These are phyloP conservation scores for Rhizophora apiculata DNA, from an alignment of 345 rosid genomes.

Conservation along the genomic window DNA sequence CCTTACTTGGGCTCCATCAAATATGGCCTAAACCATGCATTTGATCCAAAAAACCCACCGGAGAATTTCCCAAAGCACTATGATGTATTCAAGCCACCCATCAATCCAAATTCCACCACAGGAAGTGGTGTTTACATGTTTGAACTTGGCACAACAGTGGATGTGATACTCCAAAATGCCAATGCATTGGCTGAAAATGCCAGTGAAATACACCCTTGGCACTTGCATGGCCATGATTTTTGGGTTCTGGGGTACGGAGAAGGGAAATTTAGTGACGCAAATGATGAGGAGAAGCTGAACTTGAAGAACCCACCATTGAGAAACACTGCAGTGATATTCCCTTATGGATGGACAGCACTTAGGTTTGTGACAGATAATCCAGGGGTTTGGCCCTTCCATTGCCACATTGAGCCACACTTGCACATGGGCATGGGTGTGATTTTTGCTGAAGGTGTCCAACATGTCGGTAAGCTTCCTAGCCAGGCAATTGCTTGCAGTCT, in stretches of 20 bases:
- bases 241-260: conserved; percentile 84
- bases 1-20: conserved; percentile 79
- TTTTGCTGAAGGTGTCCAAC: conserved; percentile 56
- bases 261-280: conserved; percentile 41
- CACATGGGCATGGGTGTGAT: conserved; percentile 95
- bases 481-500: conserved; percentile 21
- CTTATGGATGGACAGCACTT: conserved; percentile 89
- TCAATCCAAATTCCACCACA: conserved; percentile 38
- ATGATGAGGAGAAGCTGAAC: conserved; percentile 42
- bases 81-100: conserved; percentile 49
- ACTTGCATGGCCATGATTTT: conserved; percentile 81
- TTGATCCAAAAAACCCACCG: conserved; percentile 44
- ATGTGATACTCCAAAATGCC: conserved; percentile 73
- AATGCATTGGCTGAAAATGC: conserved; percentile 34
- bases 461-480: conserved; percentile 41
- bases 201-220: conserved; percentile 89
- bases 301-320: conserved; percentile 63
- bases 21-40: conserved; percentile 36
- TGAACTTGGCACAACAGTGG: conserved; percentile 46
- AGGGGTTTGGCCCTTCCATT: conserved; percentile 90
- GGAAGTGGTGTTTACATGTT: conserved; percentile 59
- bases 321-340: conserved; percentile 64
- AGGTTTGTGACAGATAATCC: conserved; percentile 78
- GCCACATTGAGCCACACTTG: conserved; percentile 89
- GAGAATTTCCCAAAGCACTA: conserved; percentile 35